Evolutionary conservation across 306 rosid genomes (phyloP).

Genomic region (Lagenaria siceraria): DNA sequence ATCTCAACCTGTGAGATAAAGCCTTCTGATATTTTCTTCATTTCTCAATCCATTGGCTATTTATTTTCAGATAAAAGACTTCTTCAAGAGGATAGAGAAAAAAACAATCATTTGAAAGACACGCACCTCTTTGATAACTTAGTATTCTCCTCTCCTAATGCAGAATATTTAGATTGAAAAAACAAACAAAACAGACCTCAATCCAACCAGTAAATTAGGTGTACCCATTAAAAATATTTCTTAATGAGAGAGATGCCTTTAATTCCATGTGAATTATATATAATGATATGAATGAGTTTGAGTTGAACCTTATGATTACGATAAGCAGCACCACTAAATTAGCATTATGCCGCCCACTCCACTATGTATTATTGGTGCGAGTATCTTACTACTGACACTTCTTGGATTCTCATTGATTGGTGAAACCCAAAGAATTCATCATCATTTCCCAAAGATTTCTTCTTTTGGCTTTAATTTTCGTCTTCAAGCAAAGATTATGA

Average conservation of each 20-base stretch:
- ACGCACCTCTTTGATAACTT: background rate
- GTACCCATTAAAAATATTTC: background rate
- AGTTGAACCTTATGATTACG: background rate
- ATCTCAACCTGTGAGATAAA: background rate
- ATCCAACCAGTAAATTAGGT: background rate
- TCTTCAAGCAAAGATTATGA: background rate
- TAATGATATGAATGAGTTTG: background rate
- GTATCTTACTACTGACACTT: background rate
- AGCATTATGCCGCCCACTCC: background rate
- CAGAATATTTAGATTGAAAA: background rate
- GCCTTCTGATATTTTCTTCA: background rate
- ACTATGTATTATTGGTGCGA: background rate
- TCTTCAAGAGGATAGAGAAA: background rate
- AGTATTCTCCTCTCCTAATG: background rate
- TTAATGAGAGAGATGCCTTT: background rate
- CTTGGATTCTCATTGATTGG: conserved; percentile 3
- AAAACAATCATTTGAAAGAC: background rate
- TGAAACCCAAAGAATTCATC: conserved; percentile 15
- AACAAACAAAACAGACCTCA: no score
- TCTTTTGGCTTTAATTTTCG: background rate
- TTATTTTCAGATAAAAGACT: background rate
- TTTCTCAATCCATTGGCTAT: background rate
- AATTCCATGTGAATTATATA: background rate
- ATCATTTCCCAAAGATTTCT: conserved; percentile 30
- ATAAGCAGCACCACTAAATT: background rate